A percentile compares a stretch with the other conserved stretches of the same genome.
Conservation (phyloP, 179 eudicot species). For the Actinidia arguta region DNA sequence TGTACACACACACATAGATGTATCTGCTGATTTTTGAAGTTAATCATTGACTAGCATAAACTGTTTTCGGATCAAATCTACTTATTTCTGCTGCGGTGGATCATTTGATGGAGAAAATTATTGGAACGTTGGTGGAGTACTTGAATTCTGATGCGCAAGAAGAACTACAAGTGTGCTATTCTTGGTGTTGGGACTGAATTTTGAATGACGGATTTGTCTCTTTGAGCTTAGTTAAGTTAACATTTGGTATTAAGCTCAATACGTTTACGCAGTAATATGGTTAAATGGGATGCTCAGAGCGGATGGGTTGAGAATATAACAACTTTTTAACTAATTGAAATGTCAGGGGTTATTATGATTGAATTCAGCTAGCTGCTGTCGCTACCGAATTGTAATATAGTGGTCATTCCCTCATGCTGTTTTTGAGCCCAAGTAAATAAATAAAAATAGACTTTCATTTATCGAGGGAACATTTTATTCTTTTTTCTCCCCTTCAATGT, state of each 20-base stretch:
- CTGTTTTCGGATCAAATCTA: neutral
- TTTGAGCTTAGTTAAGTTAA: slow-evolving; percentile 1
- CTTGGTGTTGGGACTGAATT: neutral
- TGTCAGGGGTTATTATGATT: no score
- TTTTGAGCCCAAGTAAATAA: no score
- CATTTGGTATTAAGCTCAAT: neutral
- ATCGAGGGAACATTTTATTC: no score
- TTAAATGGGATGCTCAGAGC: neutral
- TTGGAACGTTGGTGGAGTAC: neutral
- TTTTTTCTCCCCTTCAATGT: no score
- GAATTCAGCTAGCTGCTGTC: no score
- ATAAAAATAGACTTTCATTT: no score
- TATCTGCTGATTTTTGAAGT: neutral
- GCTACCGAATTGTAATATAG: no score
- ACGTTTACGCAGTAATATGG: neutral
- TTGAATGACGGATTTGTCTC: neutral
- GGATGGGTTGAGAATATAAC: neutral
- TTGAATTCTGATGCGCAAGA: no score
- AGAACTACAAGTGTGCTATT: no score
- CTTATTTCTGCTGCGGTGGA: neutral
- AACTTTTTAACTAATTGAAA: no score
- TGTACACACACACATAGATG: no score
- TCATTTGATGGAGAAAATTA: neutral
- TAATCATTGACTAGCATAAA: neutral
- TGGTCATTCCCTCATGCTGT: no score